Evolutionary conservation across 345 rosid species (phyloP), one percentile per base, ranked within the genome.

Genomic region (Linum usitatissimum): DNA sequence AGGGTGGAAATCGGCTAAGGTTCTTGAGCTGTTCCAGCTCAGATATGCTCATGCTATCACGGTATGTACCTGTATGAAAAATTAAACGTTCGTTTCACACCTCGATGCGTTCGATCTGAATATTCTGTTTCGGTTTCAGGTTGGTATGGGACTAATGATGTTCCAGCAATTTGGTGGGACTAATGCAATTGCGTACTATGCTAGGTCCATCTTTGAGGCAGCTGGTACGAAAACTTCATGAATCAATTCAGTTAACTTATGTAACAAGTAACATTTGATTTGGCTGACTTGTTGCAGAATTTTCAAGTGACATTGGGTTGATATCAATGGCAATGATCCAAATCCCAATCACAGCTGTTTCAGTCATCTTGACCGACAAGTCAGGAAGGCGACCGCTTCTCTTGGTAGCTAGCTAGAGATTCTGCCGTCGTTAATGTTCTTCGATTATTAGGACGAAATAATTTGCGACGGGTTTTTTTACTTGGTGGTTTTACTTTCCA

Each of bases 71-170:
- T 17, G 7, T 4, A 34, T 8, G 6, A 9, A 20, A 18, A 18
- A 12, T 10, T 19, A 23, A 23, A 23, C 28, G 18, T 18, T 28
- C 19, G 6, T 19, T 6, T 6, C 30, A 18, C 6, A 55, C 23
- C 59, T 18, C 28, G 17, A 15, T 7, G 4, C 3, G 15, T 12
- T 45, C 10, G 51, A 45, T 45, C 15, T 45, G 51, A 45, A 7
- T 45, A 45, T 3, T 45, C 51, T 10, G 51, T 45, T 7, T 4
- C 15, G 15, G 51, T 51, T 53, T 19, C 65, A 83, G 84, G 72
- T 75, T 3, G 93, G 87, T 60, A 56, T 82, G 56, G 87, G 83
- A 63, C 57, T 83, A 18, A 80, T 83, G 87, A 59, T 70, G 64
- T 74, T 78, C 64, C 82, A 73, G 34, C 83, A 80, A 70, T 60